Percentiles rank a stretch among this genome's conserved stretches.
phyloP scores from a whole-genome alignment of 2,329 filamentous ascomycete species.

The Didymellaceae sp. region DNA sequence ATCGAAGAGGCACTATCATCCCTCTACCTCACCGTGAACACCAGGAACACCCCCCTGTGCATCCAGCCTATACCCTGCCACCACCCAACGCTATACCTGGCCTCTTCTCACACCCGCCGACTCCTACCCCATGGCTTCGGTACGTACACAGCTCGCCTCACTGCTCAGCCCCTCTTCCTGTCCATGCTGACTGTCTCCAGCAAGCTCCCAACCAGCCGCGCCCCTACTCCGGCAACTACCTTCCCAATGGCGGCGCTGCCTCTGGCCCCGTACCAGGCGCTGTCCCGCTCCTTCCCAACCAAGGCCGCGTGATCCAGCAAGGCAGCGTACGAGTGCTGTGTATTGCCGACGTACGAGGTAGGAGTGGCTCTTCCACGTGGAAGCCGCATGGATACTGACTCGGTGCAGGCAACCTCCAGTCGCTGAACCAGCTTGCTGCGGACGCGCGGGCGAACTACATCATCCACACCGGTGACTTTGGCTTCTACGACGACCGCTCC shows the following conservation, averaged over 20 bases:
- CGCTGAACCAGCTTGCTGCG: constrained; percentile 94
- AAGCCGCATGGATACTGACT: constrained; percentile 12
- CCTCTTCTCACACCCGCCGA: constrained; percentile 31
- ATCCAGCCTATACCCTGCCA: constrained; percentile 9
- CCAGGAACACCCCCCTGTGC: constrained; percentile 17
- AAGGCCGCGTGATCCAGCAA: constrained; percentile 59
- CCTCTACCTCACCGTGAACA: constrained; percentile 17
- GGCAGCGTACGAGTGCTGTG: constrained; percentile 58
- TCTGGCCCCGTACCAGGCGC: constrained; percentile 54
- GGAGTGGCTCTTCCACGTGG: background rate
- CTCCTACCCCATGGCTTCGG: constrained; percentile 45
- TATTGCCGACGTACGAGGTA: constrained; percentile 61
- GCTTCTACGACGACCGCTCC: constrained; percentile 97
- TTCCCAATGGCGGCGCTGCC: constrained; percentile 54
- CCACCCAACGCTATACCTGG: constrained; percentile 24
- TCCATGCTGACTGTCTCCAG: constrained; percentile 42
- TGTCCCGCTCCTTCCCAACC: constrained; percentile 58
- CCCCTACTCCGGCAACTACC: constrained; percentile 56
- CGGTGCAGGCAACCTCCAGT: constrained; percentile 84
- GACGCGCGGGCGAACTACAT: constrained; percentile 96
- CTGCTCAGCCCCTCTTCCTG: constrained; percentile 15
- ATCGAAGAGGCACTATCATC: constrained; percentile 31
- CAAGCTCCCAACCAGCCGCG: constrained; percentile 60
- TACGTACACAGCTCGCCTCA: constrained; percentile 26
- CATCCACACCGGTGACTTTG: constrained; percentile 98